These are phyloP conservation scores for Arabis alpina DNA, from an alignment of 345 rosid genomes.

Conservation along the genomic window DNA sequence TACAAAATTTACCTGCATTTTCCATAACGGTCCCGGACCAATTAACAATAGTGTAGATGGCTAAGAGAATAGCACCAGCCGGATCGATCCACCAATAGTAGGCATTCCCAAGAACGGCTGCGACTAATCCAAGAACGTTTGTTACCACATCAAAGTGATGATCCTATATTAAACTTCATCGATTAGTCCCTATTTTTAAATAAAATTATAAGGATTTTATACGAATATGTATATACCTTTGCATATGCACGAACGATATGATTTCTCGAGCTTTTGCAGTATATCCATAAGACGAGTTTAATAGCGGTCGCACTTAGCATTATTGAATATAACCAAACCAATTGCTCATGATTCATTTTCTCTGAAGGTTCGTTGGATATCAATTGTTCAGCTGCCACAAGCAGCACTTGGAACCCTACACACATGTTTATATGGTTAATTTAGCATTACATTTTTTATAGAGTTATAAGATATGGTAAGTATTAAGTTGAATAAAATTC, in stretches of 20 bases:
- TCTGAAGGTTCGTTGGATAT: constrained; percentile 49
- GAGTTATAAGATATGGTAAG: neutral
- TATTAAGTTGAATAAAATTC: neutral
- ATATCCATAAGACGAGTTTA: constrained; percentile 83
- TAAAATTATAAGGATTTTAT: constrained; percentile 4
- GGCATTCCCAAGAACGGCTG: constrained; percentile 82
- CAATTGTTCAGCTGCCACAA: constrained; percentile 72
- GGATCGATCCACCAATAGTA: constrained; percentile 96
- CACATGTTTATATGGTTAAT: neutral
- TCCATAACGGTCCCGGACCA: constrained; percentile 94
- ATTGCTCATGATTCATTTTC: constrained; percentile 55
- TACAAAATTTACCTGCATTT: constrained; percentile 64
- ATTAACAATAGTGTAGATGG: constrained; percentile 79
- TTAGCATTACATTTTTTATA: neutral
- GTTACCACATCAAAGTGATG: constrained; percentile 91
- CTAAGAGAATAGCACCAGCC: constrained; percentile 77
- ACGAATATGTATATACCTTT: constrained; percentile 46
- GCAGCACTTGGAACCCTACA: constrained; percentile 81
- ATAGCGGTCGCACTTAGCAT: constrained; percentile 81
- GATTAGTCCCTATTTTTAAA: neutral
- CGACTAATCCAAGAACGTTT: constrained; percentile 76
- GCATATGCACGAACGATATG: constrained; percentile 93
- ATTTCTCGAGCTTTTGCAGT: constrained; percentile 76
- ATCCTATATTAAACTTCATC: constrained; percentile 55
- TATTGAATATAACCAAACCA: constrained; percentile 73